Evolutionary conservation across 2,329 filamentous ascomycete species (phyloP).

Genomic region (Botrytis tulipae): DNA sequence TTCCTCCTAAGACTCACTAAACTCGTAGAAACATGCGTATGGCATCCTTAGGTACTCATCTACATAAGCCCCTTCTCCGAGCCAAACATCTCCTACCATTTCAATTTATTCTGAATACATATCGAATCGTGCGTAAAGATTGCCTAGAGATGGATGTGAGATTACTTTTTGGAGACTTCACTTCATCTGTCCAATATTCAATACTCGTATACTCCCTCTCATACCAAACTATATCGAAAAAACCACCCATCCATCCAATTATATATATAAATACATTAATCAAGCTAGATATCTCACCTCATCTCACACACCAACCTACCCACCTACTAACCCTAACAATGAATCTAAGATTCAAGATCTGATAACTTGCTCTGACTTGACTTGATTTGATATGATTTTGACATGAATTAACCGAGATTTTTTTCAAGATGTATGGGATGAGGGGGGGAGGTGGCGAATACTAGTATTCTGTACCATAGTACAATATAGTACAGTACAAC

Average conservation of each 20-base stretch:
- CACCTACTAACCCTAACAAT: neutral
- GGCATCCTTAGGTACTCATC: no score
- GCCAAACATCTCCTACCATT: neutral
- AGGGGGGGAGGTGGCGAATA: neutral
- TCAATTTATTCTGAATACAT: neutral
- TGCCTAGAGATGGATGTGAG: no score
- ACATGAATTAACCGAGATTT: neutral
- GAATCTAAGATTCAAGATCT: neutral
- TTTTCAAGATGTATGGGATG: neutral
- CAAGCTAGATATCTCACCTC: neutral
- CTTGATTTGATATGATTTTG: no score
- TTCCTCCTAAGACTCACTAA: no score
- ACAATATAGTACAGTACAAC: no score
- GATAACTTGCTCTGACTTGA: no score
- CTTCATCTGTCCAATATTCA: neutral
- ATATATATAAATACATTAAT: neutral
- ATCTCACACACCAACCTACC: no score
- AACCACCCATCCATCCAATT: no score
- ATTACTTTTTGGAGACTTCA: neutral
- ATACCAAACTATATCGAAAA: neutral
- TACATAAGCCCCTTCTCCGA: neutral
- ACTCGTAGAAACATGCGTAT: no score
- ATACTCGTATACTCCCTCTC: neutral
- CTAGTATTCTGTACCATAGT: no score
- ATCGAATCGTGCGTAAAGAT: neutral